Conservation (phyloP, 805 yeast genomes). For the Torulaspora gathmanii region DNA sequence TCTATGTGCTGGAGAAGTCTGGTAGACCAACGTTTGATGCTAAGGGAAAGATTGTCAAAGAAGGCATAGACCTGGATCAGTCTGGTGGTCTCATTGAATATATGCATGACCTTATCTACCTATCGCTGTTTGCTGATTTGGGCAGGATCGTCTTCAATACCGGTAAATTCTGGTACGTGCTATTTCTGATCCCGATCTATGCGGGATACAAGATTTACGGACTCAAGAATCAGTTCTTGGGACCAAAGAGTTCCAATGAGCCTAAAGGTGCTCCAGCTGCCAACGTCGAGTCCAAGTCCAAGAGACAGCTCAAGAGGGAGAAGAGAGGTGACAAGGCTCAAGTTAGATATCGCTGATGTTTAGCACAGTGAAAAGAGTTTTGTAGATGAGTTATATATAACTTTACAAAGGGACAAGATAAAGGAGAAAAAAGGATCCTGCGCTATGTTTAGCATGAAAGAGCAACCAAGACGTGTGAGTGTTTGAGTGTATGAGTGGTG, state of each 20-base stretch:
- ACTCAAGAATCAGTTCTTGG: conserved; percentile 22
- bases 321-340: conserved; percentile 39
- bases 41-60: conserved; percentile 37
- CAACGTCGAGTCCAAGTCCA: conserved; percentile 30
- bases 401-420: background rate
- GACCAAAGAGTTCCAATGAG: conserved; percentile 3
- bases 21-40: conserved; percentile 47
- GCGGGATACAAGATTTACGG: conserved; percentile 43
- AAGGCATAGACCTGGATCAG: conserved; percentile 48
- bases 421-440: background rate
- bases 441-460: conserved; percentile 1
- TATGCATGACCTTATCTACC: conserved; percentile 50
- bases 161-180: conserved; percentile 46
- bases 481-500: background rate
- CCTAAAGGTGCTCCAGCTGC: conserved; percentile 6
- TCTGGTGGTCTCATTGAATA: conserved; percentile 48
- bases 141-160: conserved; percentile 44
- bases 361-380: conserved; percentile 1
- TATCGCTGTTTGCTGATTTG: conserved; percentile 47
- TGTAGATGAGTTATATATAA: conserved; percentile 7
- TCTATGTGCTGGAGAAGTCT: conserved; percentile 43
- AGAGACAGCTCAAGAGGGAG: conserved; percentile 41
- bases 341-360: conserved; percentile 34
- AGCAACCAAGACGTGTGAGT: conserved; percentile 4
- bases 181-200: conserved; percentile 37